Percentiles rank a stretch among this genome's conserved stretches.
Evolutionary conservation across 192 early-diverging fungal species (phyloP).

Genomic region (Glomus cerebriforme): DNA sequence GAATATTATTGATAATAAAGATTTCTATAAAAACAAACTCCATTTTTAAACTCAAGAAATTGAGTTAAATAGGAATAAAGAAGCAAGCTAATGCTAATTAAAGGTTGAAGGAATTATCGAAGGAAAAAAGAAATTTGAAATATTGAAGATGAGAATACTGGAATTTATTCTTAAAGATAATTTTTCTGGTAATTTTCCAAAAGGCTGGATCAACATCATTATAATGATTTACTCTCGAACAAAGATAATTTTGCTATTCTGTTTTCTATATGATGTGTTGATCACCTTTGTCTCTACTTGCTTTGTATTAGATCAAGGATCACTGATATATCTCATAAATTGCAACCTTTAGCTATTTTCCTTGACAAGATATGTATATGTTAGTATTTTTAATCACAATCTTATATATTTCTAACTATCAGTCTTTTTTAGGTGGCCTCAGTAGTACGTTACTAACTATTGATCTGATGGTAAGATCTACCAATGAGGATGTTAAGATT

Average conservation of each 20-base stretch:
- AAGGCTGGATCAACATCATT: too few species aligned
- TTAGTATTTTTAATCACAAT: neutral
- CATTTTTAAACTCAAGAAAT: too few species aligned
- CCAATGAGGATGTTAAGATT: neutral
- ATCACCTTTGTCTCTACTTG: neutral
- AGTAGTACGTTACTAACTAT: neutral
- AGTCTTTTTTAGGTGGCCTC: neutral
- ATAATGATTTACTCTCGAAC: neutral
- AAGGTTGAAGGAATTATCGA: too few species aligned
- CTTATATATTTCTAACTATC: neutral
- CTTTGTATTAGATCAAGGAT: neutral
- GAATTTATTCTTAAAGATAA: too few species aligned
- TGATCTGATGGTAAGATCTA: neutral
- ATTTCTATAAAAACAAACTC: too few species aligned
- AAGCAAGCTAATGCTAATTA: too few species aligned
- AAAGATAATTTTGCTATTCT: neutral
- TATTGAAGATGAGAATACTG: too few species aligned
- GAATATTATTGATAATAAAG: too few species aligned
- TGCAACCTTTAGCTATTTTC: neutral
- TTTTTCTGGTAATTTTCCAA: too few species aligned
- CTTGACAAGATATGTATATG: neutral
- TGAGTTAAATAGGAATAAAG: too few species aligned
- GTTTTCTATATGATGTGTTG: neutral
- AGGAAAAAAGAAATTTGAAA: too few species aligned
- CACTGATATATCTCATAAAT: neutral